A percentile compares a stretch with the other conserved stretches of the same genome.
Conservation (phyloP, 2,329 filamentous ascomycete genomes). For the Coniochaeta prunicola region DNA sequence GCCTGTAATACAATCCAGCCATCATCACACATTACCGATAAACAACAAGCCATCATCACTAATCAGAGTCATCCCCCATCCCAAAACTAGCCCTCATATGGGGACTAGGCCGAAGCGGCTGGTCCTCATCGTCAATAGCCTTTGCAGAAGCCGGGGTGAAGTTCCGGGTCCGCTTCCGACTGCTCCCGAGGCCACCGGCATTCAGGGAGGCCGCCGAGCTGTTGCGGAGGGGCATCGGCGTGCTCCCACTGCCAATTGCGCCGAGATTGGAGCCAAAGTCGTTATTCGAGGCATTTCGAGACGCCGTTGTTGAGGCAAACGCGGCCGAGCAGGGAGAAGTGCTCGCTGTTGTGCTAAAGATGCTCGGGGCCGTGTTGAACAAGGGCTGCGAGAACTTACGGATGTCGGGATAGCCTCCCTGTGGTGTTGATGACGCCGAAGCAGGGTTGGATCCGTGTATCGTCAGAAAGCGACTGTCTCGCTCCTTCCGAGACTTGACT, state of each 20-base stretch:
- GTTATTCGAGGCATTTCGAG: conserved; percentile 17
- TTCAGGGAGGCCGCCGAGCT: conserved; percentile 5
- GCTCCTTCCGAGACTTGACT: conserved; percentile 34
- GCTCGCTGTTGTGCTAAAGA: conserved; percentile 10
- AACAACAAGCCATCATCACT: background rate
- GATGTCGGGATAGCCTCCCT: conserved; percentile 21
- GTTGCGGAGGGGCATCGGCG: conserved; percentile 10
- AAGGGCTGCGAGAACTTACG: conserved; percentile 33
- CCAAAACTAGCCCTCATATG: conserved; percentile 9
- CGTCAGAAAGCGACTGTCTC: conserved; percentile 23
- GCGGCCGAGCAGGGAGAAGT: conserved; percentile 20
- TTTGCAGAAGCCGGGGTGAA: conserved; percentile 39
- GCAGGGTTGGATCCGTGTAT: conserved; percentile 10
- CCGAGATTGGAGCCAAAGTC: conserved; percentile 24
- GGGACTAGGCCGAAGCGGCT: conserved; percentile 30
- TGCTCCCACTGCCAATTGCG: conserved; percentile 16
- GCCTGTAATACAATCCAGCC: background rate
- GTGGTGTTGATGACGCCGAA: conserved; percentile 10
- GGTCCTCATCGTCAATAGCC: conserved; percentile 39
- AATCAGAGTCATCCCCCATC: background rate
- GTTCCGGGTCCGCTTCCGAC: conserved; percentile 37
- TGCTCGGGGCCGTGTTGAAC: conserved; percentile 11
- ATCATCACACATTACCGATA: background rate
- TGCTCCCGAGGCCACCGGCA: conserved; percentile 5
- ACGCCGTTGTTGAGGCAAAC: conserved; percentile 21